These are phyloP conservation scores for Chaetomium sp. DNA, from an alignment of 2,329 filamentous ascomycete species.

Conservation along the genomic window DNA sequence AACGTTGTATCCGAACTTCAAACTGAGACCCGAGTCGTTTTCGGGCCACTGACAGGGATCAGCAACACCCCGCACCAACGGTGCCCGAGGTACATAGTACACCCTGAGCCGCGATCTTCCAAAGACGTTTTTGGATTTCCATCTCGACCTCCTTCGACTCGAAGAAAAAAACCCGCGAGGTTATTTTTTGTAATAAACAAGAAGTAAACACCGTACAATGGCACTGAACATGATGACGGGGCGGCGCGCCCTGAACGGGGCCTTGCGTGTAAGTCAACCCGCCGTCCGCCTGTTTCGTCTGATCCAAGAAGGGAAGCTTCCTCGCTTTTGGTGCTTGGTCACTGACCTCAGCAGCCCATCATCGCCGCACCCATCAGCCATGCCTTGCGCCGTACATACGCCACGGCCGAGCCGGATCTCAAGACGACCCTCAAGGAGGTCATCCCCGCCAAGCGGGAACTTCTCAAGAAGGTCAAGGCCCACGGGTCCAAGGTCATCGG, in stretches of 20 bases:
- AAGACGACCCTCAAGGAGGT: slow-evolving; percentile 77
- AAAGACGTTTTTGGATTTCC: too few species aligned
- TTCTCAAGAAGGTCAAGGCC: slow-evolving; percentile 88
- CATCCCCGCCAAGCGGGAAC: slow-evolving; percentile 88
- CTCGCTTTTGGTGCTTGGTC: neutral
- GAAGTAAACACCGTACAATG: slow-evolving; percentile 34
- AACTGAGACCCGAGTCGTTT: too few species aligned
- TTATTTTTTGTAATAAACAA: neutral
- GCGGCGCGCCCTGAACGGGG: slow-evolving; percentile 56
- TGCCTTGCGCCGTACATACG: slow-evolving; percentile 49
- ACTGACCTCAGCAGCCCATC: slow-evolving; percentile 2
- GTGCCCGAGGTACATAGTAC: neutral
- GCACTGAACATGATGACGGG: slow-evolving; percentile 57
- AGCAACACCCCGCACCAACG: slow-evolving; percentile 15
- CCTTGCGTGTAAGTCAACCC: slow-evolving; percentile 50
- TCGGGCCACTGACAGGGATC: neutral
- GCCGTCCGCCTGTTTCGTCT: neutral
- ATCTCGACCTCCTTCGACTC: neutral
- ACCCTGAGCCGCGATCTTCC: too few species aligned
- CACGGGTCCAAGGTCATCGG: slow-evolving; percentile 77
- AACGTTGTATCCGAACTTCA: too few species aligned
- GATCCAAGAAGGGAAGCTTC: neutral
- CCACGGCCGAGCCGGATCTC: slow-evolving; percentile 75
- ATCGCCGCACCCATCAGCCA: slow-evolving; percentile 20
- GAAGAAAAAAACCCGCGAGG: neutral